These are phyloP conservation scores for Coniferiporia weirii DNA, from an alignment of 1,284 basidiomycete species.

Conservation along the genomic window DNA sequence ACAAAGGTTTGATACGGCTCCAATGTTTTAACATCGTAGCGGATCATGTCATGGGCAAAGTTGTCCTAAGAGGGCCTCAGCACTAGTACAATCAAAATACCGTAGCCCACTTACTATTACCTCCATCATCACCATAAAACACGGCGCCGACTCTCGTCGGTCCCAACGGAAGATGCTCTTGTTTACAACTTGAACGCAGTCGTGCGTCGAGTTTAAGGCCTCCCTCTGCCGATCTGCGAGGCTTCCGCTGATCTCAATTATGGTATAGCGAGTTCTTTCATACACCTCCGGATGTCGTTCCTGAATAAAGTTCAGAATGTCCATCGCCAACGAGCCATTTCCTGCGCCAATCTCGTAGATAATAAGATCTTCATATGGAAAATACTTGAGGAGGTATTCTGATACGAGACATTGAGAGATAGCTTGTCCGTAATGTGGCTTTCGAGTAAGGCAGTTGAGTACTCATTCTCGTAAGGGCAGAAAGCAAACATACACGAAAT, in stretches of 20 bases:
- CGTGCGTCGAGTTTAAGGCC: conserved; percentile 50
- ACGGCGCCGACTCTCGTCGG: conserved; percentile 71
- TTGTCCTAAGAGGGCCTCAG: conserved; percentile 66
- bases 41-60: conserved; percentile 93
- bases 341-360: conserved; percentile 98
- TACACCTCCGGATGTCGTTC: conserved; percentile 87
- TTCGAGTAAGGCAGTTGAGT: conserved; percentile 12
- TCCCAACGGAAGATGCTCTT: conserved; percentile 89
- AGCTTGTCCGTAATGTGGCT: conserved; percentile 94
- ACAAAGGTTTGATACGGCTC: conserved; percentile 84
- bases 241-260: conserved; percentile 88
- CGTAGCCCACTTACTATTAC: conserved; percentile 68
- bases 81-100: neutral
- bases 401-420: conserved; percentile 85
- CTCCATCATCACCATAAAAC: conserved; percentile 92
- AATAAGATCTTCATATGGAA: conserved; percentile 91
- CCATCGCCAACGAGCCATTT: conserved; percentile 89
- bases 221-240: conserved; percentile 70
- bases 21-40: conserved; percentile 77
- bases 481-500: conserved; percentile 71
- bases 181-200: conserved; percentile 70
- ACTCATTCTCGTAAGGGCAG: conserved; percentile 15
- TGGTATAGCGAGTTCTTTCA: conserved; percentile 83
- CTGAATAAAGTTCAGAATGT: conserved; percentile 80
- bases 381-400: conserved; percentile 91